Evolutionary conservation across 192 early-diverging fungal species (phyloP), one percentile per base, ranked within the genome.

Genomic region (Entomortierella parvispora): DNA sequence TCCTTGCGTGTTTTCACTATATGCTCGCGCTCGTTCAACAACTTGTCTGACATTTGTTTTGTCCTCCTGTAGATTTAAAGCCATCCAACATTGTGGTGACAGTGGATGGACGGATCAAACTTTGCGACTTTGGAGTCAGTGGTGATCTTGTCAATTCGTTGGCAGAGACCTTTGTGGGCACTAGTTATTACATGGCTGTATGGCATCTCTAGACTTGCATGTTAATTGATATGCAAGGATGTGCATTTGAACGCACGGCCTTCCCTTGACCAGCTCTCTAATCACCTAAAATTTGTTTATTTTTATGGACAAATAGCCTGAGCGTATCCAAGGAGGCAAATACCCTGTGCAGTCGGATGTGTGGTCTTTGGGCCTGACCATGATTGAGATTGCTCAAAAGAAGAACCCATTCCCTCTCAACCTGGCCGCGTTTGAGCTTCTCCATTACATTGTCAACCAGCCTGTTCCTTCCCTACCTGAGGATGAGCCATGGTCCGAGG

Each of bases 41-140:
- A n/a, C n/a, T n/a, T n/a, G n/a, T n/a, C n/a, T n/a, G n/a, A n/a
- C n/a, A n/a, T n/a, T n/a, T n/a, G n/a, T 40, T 49, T 33, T 43
- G 4, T 0, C 3, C 28, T 45, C 5, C 17, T 34, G 4, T 48
- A 96, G 98, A 99, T 68, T 89, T 99, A 75, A 99, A 99, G 82
- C 98, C 98, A 10, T 96, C 95, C 31, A 99, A 99, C 79, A 97
- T 99, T 64, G 77, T 99, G 52, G 85, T 98, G 9, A 95, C 97
- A 29, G 87, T 88, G 47, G 79, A 83, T 6, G 98, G 98, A 18
- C 86, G 94, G 65, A 92, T 99, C 68, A 99, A 99, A 70, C 87
- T 99, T 29, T 96, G 94, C 55, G 97, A 99, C 80, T 97, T 99
- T 84, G 97, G 97, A 29, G 98, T 99, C 7, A 94, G 92, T 9